phyloP scores from a whole-genome alignment of 768 basidiomycete genomes.

The Calvatia gigantea region DNA sequence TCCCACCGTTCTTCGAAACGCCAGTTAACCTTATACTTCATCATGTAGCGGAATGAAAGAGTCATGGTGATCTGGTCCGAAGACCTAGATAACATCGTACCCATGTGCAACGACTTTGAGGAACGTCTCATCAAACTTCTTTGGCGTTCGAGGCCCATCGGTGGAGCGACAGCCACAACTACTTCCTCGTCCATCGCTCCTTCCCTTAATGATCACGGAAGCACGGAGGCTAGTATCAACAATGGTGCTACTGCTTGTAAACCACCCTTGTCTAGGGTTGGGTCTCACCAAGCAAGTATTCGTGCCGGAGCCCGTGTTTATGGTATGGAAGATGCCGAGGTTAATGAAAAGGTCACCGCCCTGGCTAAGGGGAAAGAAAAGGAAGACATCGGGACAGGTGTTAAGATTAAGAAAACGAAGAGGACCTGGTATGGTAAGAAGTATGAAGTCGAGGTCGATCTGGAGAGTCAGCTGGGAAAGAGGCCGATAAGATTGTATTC shows the following conservation, averaged over 20 bases:
- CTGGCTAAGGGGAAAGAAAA: slow-evolving; percentile 1
- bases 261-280: neutral
- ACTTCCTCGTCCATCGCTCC: slow-evolving; percentile 12
- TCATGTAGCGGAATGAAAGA: slow-evolving; percentile 70
- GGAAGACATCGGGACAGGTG: slow-evolving; percentile 1
- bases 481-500: slow-evolving; percentile 46
- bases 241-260: no score
- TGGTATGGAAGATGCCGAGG: neutral
- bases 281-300: neutral
- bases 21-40: neutral
- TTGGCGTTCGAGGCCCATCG: slow-evolving; percentile 50
- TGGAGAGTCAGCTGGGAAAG: slow-evolving; percentile 7
- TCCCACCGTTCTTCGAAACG: neutral
- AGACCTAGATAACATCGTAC: slow-evolving; percentile 73
- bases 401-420: slow-evolving; percentile 27
- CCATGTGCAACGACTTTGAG: slow-evolving; percentile 69
- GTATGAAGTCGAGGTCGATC: slow-evolving; percentile 21
- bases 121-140: slow-evolving; percentile 78
- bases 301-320: neutral
- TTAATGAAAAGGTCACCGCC: slow-evolving; percentile 2
- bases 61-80: slow-evolving; percentile 86
- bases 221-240: neutral
- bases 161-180: slow-evolving; percentile 6
- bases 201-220: slow-evolving; percentile 10
- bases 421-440: slow-evolving; percentile 64